phyloP scores from a whole-genome alignment of 2,329 filamentous ascomycete species.

The Blumeria hordei region DNA sequence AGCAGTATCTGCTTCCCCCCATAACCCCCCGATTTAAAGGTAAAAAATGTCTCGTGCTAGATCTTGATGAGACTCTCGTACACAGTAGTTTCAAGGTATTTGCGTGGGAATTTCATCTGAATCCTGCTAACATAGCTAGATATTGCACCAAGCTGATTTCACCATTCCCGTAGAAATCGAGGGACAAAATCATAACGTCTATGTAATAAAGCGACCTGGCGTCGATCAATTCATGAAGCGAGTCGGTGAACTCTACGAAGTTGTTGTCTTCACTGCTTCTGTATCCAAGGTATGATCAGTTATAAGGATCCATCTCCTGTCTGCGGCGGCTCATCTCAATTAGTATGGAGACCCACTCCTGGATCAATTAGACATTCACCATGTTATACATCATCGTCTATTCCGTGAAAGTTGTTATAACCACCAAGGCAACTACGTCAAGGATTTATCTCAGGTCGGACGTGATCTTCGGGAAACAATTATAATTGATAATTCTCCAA shows the following conservation, averaged over 20 bases:
- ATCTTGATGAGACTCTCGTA: conserved; percentile 88
- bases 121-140: conserved; percentile 25
- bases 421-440: conserved; percentile 97
- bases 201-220: conserved; percentile 96
- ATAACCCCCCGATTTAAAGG: conserved; percentile 58
- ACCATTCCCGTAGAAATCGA: conserved; percentile 98
- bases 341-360: conserved; percentile 90
- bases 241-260: conserved; percentile 91
- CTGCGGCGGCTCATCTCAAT: conserved; percentile 3
- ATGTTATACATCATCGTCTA: conserved; percentile 82
- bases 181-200: conserved; percentile 96
- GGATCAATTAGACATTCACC: conserved; percentile 91
- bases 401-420: conserved; percentile 99
- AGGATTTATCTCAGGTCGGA: conserved; percentile 92
- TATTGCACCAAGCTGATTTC: conserved; percentile 93
- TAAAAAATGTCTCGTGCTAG: conserved; percentile 81
- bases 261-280: conserved; percentile 94
- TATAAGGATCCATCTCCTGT: background rate
- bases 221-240: conserved; percentile 98
- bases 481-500: conserved; percentile 98
- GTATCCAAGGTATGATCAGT: conserved; percentile 58
- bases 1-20: conserved; percentile 44
- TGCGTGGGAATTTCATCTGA: conserved; percentile 1
- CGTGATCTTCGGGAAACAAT: conserved; percentile 92
- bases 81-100: conserved; percentile 96